phyloP scores from a whole-genome alignment of 768 basidiomycete species.

The Tricholoma furcatifolium region DNA sequence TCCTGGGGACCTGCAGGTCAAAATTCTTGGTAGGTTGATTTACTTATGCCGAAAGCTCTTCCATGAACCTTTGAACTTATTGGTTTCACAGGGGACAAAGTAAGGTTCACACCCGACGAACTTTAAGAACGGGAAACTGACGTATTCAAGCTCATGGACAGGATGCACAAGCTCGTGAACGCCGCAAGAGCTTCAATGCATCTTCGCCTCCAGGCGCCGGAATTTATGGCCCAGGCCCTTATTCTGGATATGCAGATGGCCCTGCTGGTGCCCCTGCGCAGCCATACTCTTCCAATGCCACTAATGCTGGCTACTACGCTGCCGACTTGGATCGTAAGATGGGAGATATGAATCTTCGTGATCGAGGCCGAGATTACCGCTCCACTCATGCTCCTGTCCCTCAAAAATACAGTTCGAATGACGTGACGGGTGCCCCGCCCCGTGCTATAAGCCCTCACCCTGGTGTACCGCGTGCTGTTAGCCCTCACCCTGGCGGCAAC shows the following conservation, averaged over 20 bases:
- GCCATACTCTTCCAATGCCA: slow-evolving; percentile 19
- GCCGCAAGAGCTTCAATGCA: slow-evolving; percentile 55
- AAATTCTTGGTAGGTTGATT: slow-evolving; percentile 42
- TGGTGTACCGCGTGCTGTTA: slow-evolving; percentile 35
- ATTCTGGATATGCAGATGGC: slow-evolving; percentile 19
- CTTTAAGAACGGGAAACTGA: slow-evolving; percentile 58
- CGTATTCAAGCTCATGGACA: slow-evolving; percentile 55
- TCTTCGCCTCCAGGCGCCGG: slow-evolving; percentile 19
- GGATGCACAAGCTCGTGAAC: slow-evolving; percentile 49
- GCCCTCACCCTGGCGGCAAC: slow-evolving; percentile 35
- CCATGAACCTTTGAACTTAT: slow-evolving; percentile 7
- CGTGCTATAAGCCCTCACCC: slow-evolving; percentile 40
- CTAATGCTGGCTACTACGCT: slow-evolving; percentile 21
- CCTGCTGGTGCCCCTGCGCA: slow-evolving; percentile 11
- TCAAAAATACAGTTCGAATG: slow-evolving; percentile 44
- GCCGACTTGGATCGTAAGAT: slow-evolving; percentile 41
- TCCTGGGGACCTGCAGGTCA: slow-evolving; percentile 50
- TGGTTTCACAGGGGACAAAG: slow-evolving; percentile 33
- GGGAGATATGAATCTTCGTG: slow-evolving; percentile 38
- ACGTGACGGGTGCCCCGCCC: slow-evolving; percentile 31
- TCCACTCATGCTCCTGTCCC: slow-evolving; percentile 35
- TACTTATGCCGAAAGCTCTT: neutral
- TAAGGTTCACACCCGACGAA: slow-evolving; percentile 40
- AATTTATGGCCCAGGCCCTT: slow-evolving; percentile 30
- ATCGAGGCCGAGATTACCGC: slow-evolving; percentile 30